These are phyloP conservation scores for Apiospora malaysiana DNA, from an alignment of 2,329 filamentous ascomycete species.

Conservation along the genomic window DNA sequence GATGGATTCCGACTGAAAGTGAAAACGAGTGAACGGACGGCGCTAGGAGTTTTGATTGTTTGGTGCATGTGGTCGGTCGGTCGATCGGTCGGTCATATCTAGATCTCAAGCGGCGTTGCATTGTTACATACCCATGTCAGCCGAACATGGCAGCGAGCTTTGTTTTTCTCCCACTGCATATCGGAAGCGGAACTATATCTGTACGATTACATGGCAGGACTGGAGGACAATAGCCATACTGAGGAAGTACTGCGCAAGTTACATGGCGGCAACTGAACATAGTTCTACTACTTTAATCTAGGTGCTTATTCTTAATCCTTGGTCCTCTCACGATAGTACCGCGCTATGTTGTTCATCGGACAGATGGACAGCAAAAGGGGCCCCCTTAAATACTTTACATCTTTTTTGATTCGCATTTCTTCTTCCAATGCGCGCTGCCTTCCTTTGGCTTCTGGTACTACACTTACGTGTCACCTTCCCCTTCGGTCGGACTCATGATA, in stretches of 20 bases:
- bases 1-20: constrained; percentile 40
- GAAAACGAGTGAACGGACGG: background rate
- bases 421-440: too few species aligned
- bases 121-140: constrained; percentile 14
- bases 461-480: too few species aligned
- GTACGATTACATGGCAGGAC: constrained; percentile 7
- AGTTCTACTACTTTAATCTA: background rate
- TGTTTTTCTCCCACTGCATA: background rate
- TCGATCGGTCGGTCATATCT: background rate
- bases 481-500: too few species aligned
- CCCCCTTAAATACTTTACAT: too few species aligned
- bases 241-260: background rate
- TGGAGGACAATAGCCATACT: background rate
- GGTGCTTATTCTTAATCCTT: background rate
- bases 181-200: background rate
- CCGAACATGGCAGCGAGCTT: background rate
- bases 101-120: constrained; percentile 16
- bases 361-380: background rate
- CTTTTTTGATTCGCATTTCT: too few species aligned
- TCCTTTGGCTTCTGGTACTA: too few species aligned
- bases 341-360: background rate
- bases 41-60: constrained; percentile 18
- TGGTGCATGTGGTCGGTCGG: constrained; percentile 3
- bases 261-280: background rate
- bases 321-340: background rate